phyloP scores from a whole-genome alignment of 73 alveolate genomes.

The Stentor roeselii region DNA sequence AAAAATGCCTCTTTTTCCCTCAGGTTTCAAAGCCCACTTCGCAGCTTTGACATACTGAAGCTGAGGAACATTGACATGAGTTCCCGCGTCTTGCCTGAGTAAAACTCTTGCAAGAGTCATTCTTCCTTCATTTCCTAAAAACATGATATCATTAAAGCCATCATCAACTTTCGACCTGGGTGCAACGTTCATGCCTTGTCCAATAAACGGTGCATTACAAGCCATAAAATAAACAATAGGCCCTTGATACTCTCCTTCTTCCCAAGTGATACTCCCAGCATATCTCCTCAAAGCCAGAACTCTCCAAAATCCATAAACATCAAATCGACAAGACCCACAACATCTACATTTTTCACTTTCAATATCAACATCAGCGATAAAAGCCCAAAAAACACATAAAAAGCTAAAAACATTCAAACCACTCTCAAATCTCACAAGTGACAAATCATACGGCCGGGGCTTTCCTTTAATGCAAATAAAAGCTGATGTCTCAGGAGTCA shows the following conservation, averaged over 20 bases:
- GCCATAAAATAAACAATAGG: constrained; percentile 53
- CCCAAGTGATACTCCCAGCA: constrained; percentile 38
- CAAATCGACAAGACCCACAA: constrained; percentile 76
- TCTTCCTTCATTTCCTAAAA: constrained; percentile 67
- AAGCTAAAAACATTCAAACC: constrained; percentile 69
- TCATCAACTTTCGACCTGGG: constrained; percentile 71
- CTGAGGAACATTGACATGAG: constrained; percentile 32
- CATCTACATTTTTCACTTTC: constrained; percentile 87
- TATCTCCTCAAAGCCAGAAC: constrained; percentile 27
- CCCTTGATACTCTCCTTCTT: constrained; percentile 52
- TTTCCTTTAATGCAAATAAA: constrained; percentile 76
- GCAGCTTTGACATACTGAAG: constrained; percentile 43
- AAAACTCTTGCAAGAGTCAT: constrained; percentile 54
- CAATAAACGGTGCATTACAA: constrained; percentile 60
- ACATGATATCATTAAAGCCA: constrained; percentile 70
- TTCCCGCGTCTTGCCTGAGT: constrained; percentile 55
- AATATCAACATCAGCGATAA: constrained; percentile 84
- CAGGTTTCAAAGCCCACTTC: constrained; percentile 55
- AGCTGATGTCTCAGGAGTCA: constrained; percentile 69
- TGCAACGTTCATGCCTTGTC: constrained; percentile 47
- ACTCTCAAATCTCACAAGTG: constrained; percentile 59
- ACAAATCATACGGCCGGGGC: constrained; percentile 65
- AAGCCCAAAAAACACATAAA: constrained; percentile 70
- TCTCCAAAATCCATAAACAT: constrained; percentile 65
- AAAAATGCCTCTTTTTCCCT: constrained; percentile 1